phyloP scores from a whole-genome alignment of 352 stramenopile genomes.

The Globisporangium echinulatum region DNA sequence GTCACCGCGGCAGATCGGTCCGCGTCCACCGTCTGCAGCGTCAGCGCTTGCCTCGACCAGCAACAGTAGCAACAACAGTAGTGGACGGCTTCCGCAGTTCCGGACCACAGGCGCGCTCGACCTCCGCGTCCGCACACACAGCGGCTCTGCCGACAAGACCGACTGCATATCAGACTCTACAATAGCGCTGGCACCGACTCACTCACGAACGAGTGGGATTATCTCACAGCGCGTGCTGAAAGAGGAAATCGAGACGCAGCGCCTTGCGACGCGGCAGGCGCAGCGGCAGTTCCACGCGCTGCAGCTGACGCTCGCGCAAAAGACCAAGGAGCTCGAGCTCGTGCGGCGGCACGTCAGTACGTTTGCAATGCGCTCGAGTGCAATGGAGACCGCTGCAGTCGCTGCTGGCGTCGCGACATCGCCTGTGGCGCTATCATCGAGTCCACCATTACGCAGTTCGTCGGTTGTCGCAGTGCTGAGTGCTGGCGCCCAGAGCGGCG shows the following conservation, averaged over 20 bases:
- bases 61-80: background rate
- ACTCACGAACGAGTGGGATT: slow-evolving; percentile 11
- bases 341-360: slow-evolving; percentile 29
- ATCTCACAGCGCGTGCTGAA: slow-evolving; percentile 29
- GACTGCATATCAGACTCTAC: background rate
- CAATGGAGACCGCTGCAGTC: background rate
- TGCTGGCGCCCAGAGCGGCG: slow-evolving; percentile 1
- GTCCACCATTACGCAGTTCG: background rate
- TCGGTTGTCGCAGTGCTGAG: background rate
- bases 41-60: background rate
- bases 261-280: slow-evolving; percentile 30
- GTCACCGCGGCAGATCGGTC: slow-evolving; percentile 1
- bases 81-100: background rate
- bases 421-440: background rate
- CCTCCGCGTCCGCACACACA: background rate
- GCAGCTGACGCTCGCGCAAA: slow-evolving; percentile 22
- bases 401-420: background rate
- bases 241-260: slow-evolving; percentile 54
- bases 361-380: slow-evolving; percentile 12
- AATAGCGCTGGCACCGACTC: background rate
- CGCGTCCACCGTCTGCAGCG: slow-evolving; percentile 5
- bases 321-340: slow-evolving; percentile 30
- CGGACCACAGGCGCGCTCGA: background rate
- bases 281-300: slow-evolving; percentile 42
- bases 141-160: background rate